These are phyloP conservation scores for Ganoderma lucidum DNA, from an alignment of 1,284 basidiomycete species.

Conservation along the genomic window DNA sequence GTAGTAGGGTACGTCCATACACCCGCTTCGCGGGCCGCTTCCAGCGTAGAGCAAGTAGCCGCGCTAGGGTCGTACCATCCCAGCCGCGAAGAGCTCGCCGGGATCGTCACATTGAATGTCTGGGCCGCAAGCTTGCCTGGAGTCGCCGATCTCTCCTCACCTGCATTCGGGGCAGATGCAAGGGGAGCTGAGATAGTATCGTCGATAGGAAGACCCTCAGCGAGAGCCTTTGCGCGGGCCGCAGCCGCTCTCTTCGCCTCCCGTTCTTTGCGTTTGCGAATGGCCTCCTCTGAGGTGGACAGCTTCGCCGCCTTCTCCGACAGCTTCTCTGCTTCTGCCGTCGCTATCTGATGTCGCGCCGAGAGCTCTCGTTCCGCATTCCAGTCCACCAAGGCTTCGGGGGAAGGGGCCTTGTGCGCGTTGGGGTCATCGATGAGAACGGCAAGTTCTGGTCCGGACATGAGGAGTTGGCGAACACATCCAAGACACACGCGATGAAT, in stretches of 20 bases:
- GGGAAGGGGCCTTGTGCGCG: conserved; percentile 68
- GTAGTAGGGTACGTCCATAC: conserved; percentile 83
- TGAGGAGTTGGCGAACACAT: background rate
- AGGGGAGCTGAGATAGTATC: conserved; percentile 4
- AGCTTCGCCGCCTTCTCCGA: conserved; percentile 55
- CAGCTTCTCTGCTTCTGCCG: conserved; percentile 52
- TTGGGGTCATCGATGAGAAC: conserved; percentile 79
- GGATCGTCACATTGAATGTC: conserved; percentile 65
- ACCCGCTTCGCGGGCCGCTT: conserved; percentile 67
- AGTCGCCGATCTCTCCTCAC: conserved; percentile 34
- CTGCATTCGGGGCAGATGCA: conserved; percentile 28
- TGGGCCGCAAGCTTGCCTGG: conserved; percentile 35
- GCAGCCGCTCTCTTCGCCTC: conserved; percentile 60
- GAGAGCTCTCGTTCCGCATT: conserved; percentile 55
- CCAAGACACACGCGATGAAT: conserved; percentile 10
- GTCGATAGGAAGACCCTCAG: conserved; percentile 33
- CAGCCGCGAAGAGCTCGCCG: conserved; percentile 65
- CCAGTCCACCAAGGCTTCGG: conserved; percentile 62
- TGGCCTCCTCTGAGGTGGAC: conserved; percentile 66
- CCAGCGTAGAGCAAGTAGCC: conserved; percentile 62
- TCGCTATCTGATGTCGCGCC: conserved; percentile 54
- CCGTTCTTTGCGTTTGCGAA: conserved; percentile 74
- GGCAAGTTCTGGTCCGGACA: conserved; percentile 67
- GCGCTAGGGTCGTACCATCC: conserved; percentile 65
- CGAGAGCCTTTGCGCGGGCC: conserved; percentile 46